Evolutionary conservation across 805 yeast genomes (phyloP).

Genomic region (Saccharomycopsis sp.): DNA sequence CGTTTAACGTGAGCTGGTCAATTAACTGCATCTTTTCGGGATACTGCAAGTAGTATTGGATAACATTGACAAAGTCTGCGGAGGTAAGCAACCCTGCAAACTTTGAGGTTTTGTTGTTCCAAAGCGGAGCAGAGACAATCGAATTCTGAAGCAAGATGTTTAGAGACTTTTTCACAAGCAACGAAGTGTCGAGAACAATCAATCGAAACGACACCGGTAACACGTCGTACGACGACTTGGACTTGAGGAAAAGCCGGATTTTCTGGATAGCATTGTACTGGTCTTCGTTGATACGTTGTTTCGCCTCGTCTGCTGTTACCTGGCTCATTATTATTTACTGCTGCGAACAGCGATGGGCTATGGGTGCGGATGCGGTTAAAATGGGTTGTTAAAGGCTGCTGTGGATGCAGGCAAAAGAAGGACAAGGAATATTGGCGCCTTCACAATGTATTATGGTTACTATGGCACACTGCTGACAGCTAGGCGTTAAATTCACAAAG

Average conservation of each 20-base stretch:
- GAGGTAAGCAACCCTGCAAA: conserved; percentile 94
- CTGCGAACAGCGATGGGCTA: background rate
- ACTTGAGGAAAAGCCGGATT: conserved; percentile 74
- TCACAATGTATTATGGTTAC: background rate
- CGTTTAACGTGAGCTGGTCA: conserved; percentile 78
- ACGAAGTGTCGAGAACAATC: conserved; percentile 87
- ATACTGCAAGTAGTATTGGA: conserved; percentile 84
- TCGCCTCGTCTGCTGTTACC: background rate
- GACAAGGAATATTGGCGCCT: background rate
- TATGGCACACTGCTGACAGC: too few species aligned
- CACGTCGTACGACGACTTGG: conserved; percentile 94
- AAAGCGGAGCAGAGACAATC: conserved; percentile 92
- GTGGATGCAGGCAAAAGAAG: background rate
- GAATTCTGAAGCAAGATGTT: conserved; percentile 87
- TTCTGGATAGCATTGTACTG: conserved; percentile 75
- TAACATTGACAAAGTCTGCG: conserved; percentile 88
- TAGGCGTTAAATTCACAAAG: too few species aligned
- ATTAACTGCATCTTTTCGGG: conserved; percentile 86
- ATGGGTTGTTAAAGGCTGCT: background rate
- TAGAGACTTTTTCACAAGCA: conserved; percentile 82
- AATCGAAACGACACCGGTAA: conserved; percentile 90
- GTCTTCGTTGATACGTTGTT: conserved; percentile 39
- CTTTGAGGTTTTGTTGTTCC: conserved; percentile 84
- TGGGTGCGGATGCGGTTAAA: background rate
- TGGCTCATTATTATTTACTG: background rate